Conservation (phyloP, 2,329 filamentous ascomycete species). For the Botrytis hyacinthi region DNA sequence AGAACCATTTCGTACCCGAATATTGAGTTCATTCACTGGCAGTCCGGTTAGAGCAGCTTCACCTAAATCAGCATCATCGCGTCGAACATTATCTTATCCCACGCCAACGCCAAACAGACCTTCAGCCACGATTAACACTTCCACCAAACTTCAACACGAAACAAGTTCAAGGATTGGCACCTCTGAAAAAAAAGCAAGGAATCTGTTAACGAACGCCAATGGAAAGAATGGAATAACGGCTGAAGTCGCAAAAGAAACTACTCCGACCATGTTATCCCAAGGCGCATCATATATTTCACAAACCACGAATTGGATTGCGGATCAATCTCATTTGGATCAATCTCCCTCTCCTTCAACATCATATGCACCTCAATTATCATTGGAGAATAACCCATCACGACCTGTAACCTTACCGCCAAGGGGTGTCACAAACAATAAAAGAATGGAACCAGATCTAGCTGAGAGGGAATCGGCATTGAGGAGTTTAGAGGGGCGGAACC, state of each 20-base stretch:
- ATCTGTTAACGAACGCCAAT: slow-evolving; percentile 19
- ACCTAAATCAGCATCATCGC: slow-evolving; percentile 16
- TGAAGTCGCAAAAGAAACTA: slow-evolving; percentile 26
- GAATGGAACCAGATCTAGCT: slow-evolving; percentile 29
- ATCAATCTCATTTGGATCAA: slow-evolving; percentile 29
- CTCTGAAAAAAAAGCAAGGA: slow-evolving; percentile 18
- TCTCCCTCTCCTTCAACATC: slow-evolving; percentile 6
- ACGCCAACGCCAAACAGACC: slow-evolving; percentile 12
- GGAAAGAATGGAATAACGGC: slow-evolving; percentile 24
- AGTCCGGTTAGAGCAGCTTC: slow-evolving; percentile 12
- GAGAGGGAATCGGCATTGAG: slow-evolving; percentile 28
- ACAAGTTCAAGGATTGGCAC: not conserved
- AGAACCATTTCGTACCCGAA: slow-evolving; percentile 15
- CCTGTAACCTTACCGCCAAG: slow-evolving; percentile 35
- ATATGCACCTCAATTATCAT: slow-evolving; percentile 18
- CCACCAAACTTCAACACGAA: slow-evolving; percentile 11
- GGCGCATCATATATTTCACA: slow-evolving; percentile 27
- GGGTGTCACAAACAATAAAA: slow-evolving; percentile 32
- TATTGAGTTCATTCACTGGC: slow-evolving; percentile 17
- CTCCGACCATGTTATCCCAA: slow-evolving; percentile 34
- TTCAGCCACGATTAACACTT: not conserved
- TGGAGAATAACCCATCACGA: slow-evolving; percentile 24
- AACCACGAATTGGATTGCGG: slow-evolving; percentile 35
- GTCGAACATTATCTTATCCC: slow-evolving; percentile 21
- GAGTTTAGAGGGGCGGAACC: slow-evolving; percentile 31